Conservation (phyloP, 768 basidiomycete species). For the Dentipellis sp. region DNA sequence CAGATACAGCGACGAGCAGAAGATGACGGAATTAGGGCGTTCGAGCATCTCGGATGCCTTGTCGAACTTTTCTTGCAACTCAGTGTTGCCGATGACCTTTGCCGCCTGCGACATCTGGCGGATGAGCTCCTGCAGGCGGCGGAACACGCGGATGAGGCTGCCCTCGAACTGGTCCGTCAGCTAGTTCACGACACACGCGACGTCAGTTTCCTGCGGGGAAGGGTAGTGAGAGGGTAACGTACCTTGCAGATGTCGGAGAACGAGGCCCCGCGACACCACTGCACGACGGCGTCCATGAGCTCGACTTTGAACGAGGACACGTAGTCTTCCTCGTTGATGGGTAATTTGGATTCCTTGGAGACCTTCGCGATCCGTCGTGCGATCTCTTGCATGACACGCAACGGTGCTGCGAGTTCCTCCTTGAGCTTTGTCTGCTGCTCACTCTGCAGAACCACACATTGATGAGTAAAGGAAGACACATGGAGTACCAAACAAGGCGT, state of each 20-base stretch:
- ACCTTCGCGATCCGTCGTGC: constrained; percentile 96
- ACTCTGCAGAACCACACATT: constrained; percentile 39
- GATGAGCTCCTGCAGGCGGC: constrained; percentile 87
- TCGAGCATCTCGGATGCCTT: constrained; percentile 89
- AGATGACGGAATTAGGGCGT: constrained; percentile 88
- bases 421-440: constrained; percentile 80
- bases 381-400: constrained; percentile 93
- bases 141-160: constrained; percentile 91
- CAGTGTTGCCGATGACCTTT: constrained; percentile 92
- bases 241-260: constrained; percentile 97
- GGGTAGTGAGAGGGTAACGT: constrained; percentile 9
- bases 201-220: neutral
- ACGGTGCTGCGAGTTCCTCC: constrained; percentile 87
- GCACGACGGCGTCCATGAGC: constrained; percentile 94
- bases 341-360: constrained; percentile 85
- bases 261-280: constrained; percentile 97
- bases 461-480: neutral
- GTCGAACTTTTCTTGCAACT: constrained; percentile 90
- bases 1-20: constrained; percentile 80
- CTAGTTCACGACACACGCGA: constrained; percentile 28
- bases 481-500: neutral
- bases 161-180: constrained; percentile 96
- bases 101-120: constrained; percentile 95
- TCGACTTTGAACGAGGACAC: constrained; percentile 96
- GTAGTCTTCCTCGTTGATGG: constrained; percentile 89